These are phyloP conservation scores for Leucocoprinus leucothites DNA, from an alignment of 768 basidiomycete species.

Conservation along the genomic window DNA sequence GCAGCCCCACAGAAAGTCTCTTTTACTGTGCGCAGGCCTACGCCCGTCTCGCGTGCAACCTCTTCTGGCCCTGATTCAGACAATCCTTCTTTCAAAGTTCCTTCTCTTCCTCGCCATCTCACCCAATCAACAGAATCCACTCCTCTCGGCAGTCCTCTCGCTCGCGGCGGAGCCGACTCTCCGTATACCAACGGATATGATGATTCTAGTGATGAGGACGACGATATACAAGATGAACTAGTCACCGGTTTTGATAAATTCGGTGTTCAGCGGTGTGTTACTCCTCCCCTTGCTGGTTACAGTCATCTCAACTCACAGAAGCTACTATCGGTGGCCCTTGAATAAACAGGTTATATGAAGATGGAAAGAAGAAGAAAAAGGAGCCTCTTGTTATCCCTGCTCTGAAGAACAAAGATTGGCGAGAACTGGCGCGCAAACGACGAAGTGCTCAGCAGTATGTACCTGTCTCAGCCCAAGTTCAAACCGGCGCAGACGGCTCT, in stretches of 20 bases:
- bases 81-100: constrained; percentile 48
- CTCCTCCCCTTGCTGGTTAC: constrained; percentile 20
- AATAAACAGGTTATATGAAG: constrained; percentile 39
- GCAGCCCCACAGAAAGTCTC: constrained; percentile 51
- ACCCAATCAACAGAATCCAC: constrained; percentile 33
- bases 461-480: constrained; percentile 55
- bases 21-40: constrained; percentile 82
- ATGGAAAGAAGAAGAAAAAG: constrained; percentile 40
- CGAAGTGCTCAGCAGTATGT: constrained; percentile 54
- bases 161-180: constrained; percentile 33
- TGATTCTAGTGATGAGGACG: constrained; percentile 61
- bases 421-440: constrained; percentile 70
- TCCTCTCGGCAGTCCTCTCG: constrained; percentile 52
- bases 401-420: constrained; percentile 88
- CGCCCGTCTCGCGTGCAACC: constrained; percentile 57
- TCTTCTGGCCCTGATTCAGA: constrained; percentile 69
- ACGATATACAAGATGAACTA: constrained; percentile 57
- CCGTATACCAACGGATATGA: constrained; percentile 18
- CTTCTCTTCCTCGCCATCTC: constrained; percentile 60
- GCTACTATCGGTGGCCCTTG: constrained; percentile 25
- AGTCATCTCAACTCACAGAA: constrained; percentile 76
- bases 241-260: constrained; percentile 71
- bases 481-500: constrained; percentile 65
- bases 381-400: constrained; percentile 84
- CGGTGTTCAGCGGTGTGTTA: constrained; percentile 84